These are phyloP conservation scores for Theobroma cacao DNA, from an alignment of 345 rosid genomes.

Conservation along the genomic window DNA sequence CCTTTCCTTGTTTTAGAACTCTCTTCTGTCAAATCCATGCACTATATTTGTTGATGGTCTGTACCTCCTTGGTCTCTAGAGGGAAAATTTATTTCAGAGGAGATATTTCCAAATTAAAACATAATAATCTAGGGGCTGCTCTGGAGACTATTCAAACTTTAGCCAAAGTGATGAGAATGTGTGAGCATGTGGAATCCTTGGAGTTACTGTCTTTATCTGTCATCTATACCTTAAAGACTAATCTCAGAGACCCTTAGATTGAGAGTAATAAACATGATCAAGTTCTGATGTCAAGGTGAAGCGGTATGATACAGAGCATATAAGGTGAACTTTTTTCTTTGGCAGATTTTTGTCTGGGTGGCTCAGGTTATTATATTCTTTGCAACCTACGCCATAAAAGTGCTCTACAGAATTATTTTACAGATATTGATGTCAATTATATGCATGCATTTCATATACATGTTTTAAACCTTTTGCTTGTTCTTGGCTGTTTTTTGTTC, in stretches of 20 bases:
- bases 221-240: neutral
- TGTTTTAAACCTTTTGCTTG: neutral
- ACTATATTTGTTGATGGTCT: neutral
- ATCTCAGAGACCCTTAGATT: neutral
- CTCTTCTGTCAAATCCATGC: neutral
- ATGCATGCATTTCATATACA: neutral
- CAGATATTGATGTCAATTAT: neutral
- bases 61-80: neutral
- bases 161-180: neutral
- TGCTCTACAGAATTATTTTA: neutral
- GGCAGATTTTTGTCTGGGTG: neutral
- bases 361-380: neutral
- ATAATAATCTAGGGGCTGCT: neutral
- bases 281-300: neutral
- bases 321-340: neutral
- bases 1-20: neutral
- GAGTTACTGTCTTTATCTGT: neutral
- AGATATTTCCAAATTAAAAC: neutral
- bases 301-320: neutral
- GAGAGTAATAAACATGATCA: conserved; percentile 3
- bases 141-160: neutral
- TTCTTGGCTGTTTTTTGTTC: neutral
- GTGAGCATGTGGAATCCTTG: neutral
- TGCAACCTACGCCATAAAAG: neutral
- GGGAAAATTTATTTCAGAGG: neutral